phyloP scores from a whole-genome alignment of 2,329 filamentous ascomycete species.

The Pseudogymnoascus pannorum region DNA sequence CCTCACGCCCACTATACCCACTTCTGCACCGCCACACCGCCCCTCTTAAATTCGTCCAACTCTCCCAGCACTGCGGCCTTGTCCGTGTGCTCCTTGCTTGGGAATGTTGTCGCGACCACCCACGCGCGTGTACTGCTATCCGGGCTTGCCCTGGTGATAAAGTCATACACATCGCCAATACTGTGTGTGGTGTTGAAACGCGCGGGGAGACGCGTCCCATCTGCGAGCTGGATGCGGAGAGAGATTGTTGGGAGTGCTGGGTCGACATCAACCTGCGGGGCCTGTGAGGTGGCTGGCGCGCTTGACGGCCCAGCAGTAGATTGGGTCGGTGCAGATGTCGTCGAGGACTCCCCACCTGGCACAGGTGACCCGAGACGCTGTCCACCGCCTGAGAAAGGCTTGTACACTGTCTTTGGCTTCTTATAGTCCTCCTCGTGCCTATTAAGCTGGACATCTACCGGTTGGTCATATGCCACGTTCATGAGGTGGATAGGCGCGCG shows the following conservation, averaged over 20 bases:
- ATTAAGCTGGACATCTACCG: slow-evolving; percentile 68
- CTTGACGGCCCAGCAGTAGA: slow-evolving; percentile 29
- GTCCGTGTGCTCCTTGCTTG: slow-evolving; percentile 71
- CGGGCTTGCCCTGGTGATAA: slow-evolving; percentile 58
- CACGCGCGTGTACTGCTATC: slow-evolving; percentile 53
- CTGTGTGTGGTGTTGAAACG: slow-evolving; percentile 78
- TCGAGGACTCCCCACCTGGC: slow-evolving; percentile 47
- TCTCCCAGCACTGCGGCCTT: slow-evolving; percentile 52
- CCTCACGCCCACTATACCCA: slow-evolving; percentile 22
- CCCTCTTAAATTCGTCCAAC: slow-evolving; percentile 57
- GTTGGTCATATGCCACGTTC: slow-evolving; percentile 66
- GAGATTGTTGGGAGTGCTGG: slow-evolving; percentile 59
- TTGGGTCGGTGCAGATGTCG: slow-evolving; percentile 26
- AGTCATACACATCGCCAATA: slow-evolving; percentile 68
- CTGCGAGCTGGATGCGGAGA: slow-evolving; percentile 70
- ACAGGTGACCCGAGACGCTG: slow-evolving; percentile 71
- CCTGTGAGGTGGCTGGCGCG: slow-evolving; percentile 22
- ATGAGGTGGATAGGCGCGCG: slow-evolving; percentile 71
- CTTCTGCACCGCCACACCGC: slow-evolving; percentile 59
- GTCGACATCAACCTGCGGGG: slow-evolving; percentile 46
- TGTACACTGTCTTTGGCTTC: slow-evolving; percentile 66
- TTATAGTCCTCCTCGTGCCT: slow-evolving; percentile 69
- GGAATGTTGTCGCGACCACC: slow-evolving; percentile 76
- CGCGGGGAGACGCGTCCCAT: slow-evolving; percentile 69
- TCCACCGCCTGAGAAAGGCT: slow-evolving; percentile 65